Evolutionary conservation across 1,284 basidiomycete genomes (phyloP).

Genomic region (Phellinidium pouzarii): DNA sequence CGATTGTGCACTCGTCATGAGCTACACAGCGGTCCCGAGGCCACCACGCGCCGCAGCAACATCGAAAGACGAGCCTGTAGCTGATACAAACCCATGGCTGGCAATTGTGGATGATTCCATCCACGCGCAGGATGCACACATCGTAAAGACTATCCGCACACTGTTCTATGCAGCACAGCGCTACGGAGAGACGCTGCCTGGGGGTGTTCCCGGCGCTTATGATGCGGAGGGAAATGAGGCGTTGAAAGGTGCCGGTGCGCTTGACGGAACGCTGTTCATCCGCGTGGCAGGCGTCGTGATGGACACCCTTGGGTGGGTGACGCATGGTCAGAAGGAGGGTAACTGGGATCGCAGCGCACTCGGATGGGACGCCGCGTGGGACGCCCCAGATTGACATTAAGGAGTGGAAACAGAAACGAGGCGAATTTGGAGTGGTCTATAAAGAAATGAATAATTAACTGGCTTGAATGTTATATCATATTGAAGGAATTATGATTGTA

Average conservation of each 20-base stretch:
- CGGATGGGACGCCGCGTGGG: conserved; percentile 69
- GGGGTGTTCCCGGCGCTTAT: conserved; percentile 41
- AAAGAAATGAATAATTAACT: too few relatives aligned
- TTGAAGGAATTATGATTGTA: too few relatives aligned
- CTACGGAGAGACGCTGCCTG: conserved; percentile 41
- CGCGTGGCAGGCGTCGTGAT: conserved; percentile 57
- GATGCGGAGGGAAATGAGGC: conserved; percentile 25
- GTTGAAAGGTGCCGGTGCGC: conserved; percentile 34
- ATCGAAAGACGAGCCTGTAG: conserved; percentile 26
- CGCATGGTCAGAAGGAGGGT: conserved; percentile 42
- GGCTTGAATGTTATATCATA: too few relatives aligned
- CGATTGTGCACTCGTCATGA: conserved; percentile 48
- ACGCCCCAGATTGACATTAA: conserved; percentile 19
- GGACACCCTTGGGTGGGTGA: conserved; percentile 56
- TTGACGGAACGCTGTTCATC: conserved; percentile 61
- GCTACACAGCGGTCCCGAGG: conserved; percentile 38
- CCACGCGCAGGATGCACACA: conserved; percentile 56
- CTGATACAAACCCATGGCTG: conserved; percentile 51
- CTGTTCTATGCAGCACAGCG: conserved; percentile 44
- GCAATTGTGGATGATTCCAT: conserved; percentile 44
- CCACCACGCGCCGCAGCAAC: conserved; percentile 28
- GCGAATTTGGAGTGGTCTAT: too few relatives aligned
- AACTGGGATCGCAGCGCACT: conserved; percentile 57
- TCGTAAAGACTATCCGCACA: conserved; percentile 51
- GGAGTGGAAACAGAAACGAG: too few relatives aligned